A percentile compares a stretch with the other conserved stretches of the same genome.
Conservation (phyloP, 257 asterid genomes). For the Ligustrum vulgare region DNA sequence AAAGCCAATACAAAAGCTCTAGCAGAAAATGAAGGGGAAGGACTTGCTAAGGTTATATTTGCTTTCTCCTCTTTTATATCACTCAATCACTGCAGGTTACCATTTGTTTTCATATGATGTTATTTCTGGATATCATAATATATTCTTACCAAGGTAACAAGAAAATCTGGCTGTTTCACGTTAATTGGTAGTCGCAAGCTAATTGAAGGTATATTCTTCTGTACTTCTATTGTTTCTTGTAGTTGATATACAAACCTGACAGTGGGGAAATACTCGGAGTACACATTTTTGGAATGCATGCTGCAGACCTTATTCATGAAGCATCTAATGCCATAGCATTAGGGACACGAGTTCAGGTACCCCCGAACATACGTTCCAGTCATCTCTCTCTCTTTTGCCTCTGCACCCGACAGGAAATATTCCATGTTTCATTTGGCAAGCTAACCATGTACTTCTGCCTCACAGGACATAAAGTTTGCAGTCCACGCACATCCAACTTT, state of each 20-base stretch:
- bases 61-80: conserved; percentile 8
- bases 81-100: not conserved
- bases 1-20: conserved; percentile 96
- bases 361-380: not conserved
- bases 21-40: conserved; percentile 94
- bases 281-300: conserved; percentile 89
- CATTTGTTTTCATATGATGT: not conserved
- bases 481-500: conserved; percentile 62
- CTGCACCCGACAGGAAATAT: not conserved
- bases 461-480: conserved; percentile 46
- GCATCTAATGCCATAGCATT: conserved; percentile 88
- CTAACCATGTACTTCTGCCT: not conserved
- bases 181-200: not conserved
- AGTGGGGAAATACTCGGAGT: conserved; percentile 53
- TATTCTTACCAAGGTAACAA: not conserved
- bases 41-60: conserved; percentile 76
- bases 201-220: not conserved
- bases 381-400: not conserved
- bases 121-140: not conserved
- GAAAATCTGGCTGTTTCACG: conserved; percentile 21
- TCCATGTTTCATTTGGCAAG: not conserved
- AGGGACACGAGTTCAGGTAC: conserved; percentile 52
- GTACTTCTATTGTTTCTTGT: no score
- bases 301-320: conserved; percentile 94
- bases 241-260: no score